Percentiles rank a stretch among this genome's conserved stretches.
phyloP scores from a whole-genome alignment of 2,329 filamentous ascomycete species.

The Drechslera avenae region DNA sequence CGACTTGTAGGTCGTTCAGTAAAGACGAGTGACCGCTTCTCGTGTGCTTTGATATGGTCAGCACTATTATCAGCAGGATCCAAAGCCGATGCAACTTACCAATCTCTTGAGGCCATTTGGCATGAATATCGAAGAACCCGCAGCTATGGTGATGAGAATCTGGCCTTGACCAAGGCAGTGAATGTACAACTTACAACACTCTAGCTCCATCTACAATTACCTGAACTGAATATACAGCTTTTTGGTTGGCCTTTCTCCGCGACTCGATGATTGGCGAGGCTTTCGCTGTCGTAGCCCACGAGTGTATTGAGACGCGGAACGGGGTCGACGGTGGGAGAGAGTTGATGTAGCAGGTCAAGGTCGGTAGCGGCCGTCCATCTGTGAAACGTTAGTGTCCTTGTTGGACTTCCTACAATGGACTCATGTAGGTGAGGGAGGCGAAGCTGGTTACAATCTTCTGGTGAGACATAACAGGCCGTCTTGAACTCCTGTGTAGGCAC shows the following conservation, averaged over 20 bases:
- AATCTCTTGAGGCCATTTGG: slow-evolving; percentile 43
- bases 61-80: background rate
- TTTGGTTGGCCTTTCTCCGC: slow-evolving; percentile 28
- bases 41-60: slow-evolving; percentile 25
- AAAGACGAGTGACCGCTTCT: slow-evolving; percentile 27
- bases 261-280: slow-evolving; percentile 36
- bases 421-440: background rate
- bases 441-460: slow-evolving; percentile 47
- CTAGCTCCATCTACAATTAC: slow-evolving; percentile 36
- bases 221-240: slow-evolving; percentile 36
- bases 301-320: slow-evolving; percentile 46
- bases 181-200: slow-evolving; percentile 35
- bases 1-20: slow-evolving; percentile 60
- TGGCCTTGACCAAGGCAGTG: slow-evolving; percentile 15
- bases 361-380: slow-evolving; percentile 40
- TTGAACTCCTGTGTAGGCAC: slow-evolving; percentile 82
- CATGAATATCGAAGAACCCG: slow-evolving; percentile 31
- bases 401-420: background rate
- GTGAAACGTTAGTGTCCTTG: slow-evolving; percentile 2
- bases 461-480: slow-evolving; percentile 72
- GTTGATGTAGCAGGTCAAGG: slow-evolving; percentile 38
- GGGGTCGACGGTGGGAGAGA: slow-evolving; percentile 33
- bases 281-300: slow-evolving; percentile 35
- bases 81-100: slow-evolving; percentile 16
- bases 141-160: slow-evolving; percentile 32